Evolutionary conservation across 345 rosid species (phyloP), one percentile per base, ranked within the genome.

Genomic region (Populus simonii): DNA sequence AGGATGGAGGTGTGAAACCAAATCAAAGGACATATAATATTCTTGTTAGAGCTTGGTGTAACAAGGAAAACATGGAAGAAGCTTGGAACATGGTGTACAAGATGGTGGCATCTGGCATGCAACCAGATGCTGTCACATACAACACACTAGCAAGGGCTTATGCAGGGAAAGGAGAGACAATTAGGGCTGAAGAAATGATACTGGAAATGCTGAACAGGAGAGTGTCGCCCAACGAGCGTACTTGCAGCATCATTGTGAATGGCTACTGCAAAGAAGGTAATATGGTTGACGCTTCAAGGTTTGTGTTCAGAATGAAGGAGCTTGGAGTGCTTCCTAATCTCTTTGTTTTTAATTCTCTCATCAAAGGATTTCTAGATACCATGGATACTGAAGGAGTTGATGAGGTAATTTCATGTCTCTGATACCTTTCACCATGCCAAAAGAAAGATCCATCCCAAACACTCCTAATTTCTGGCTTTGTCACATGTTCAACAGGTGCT

Each of bases 251-350:
- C 77, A 92, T 95, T 45, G 82, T 91, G 33, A 83, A 87, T 36
- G 98, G 98, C 15, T 93, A 93, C 76, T 93, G 97, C 82, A 89
- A 89, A 85, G 99, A 95, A 83, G 91, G 93, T 2, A 93, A 90
- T 67, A 90, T 87, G 96, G 78, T 59, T 8, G 98, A 92, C 71
- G 99, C 97, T 57, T 84, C 83, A 77, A 91, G 92, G 81, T 92
- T 95, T 78, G 80, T 93, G 73, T 79, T 83, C 80, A 85, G 91
- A 77, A 93, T 92, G 96, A 93, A 90, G 84, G 89, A 90, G 85
- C 91, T 93, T 22, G 88, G 93, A 68, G 94, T 95, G 82, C 88
- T 86, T 78, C 99, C 98, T 20, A 95, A 95, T 85, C 93, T 89
- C 45, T 83, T 95, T 66, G 82, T 95, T 68, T 93, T 93, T 85